Percentiles rank a stretch among this genome's conserved stretches.
phyloP scores from a whole-genome alignment of 164 flowering plant species.

The Santalum album region DNA sequence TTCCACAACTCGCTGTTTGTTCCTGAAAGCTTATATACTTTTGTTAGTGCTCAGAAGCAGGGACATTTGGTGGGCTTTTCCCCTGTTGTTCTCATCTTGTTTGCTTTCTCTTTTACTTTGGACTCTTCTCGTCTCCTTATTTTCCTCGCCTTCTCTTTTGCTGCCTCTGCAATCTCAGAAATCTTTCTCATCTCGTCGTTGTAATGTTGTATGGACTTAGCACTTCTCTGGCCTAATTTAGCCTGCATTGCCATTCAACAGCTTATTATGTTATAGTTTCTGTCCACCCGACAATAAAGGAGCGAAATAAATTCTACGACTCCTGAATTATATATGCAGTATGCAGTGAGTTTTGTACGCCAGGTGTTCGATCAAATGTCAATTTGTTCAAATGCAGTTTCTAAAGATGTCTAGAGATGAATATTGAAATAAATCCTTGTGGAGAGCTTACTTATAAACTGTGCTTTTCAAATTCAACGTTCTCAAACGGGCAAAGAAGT shows the following conservation, averaged over 20 bases:
- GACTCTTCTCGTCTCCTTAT: conserved; percentile 35
- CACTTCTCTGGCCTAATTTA: conserved; percentile 26
- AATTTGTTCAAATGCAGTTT: too few species aligned
- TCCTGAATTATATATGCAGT: too few species aligned
- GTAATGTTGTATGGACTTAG: conserved; percentile 22
- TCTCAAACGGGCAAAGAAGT: neutral
- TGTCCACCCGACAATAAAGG: too few species aligned
- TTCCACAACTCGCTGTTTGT: neutral
- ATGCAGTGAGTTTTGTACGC: too few species aligned
- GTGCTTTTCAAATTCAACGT: too few species aligned
- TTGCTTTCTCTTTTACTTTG: conserved; percentile 44
- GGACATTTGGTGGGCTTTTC: conserved; percentile 32
- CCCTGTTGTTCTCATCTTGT: conserved; percentile 42
- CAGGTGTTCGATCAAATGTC: too few species aligned
- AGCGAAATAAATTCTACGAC: too few species aligned
- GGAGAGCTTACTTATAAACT: too few species aligned
- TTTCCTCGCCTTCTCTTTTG: conserved; percentile 39
- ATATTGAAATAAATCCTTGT: too few species aligned
- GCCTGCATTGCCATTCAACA: conserved; percentile 20
- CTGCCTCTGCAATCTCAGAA: conserved; percentile 34
- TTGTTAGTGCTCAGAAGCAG: conserved; percentile 29
- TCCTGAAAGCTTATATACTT: neutral
- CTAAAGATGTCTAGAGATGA: too few species aligned
- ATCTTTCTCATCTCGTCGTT: conserved; percentile 23
- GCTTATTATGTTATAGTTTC: neutral